Conservation (phyloP, 2,329 filamentous ascomycete species). For the Xylaria sp. region DNA sequence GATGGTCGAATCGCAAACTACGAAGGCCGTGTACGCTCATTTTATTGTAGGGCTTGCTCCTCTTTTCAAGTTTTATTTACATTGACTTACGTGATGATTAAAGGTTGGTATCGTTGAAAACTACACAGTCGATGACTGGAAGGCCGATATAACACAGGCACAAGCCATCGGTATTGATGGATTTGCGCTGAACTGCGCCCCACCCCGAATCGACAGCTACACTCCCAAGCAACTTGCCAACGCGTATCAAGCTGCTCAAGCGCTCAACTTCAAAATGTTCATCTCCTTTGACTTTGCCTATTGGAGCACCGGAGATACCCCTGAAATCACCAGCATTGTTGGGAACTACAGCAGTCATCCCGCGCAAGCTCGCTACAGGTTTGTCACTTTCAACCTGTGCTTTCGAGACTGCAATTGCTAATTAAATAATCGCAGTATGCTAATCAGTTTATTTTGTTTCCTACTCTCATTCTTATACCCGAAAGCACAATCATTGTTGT, state of each 20-base stretch:
- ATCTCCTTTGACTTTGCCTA: slow-evolving; percentile 36
- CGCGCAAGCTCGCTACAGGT: slow-evolving; percentile 32
- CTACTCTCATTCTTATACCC: not conserved
- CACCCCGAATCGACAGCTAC: slow-evolving; percentile 22
- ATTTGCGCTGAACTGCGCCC: slow-evolving; percentile 31
- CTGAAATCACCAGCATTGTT: slow-evolving; percentile 21
- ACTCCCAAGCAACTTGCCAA: slow-evolving; percentile 34
- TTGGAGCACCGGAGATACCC: slow-evolving; percentile 28
- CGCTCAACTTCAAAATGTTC: slow-evolving; percentile 30
- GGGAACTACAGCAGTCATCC: slow-evolving; percentile 30
- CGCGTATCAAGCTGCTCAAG: slow-evolving; percentile 31
- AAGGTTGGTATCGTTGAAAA: slow-evolving; percentile 33
- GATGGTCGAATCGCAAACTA: slow-evolving; percentile 20
- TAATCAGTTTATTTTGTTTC: not conserved
- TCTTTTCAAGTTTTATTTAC: not conserved
- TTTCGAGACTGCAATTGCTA: not conserved
- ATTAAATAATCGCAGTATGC: not conserved
- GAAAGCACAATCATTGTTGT: not conserved
- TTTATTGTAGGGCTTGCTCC: slow-evolving; percentile 9
- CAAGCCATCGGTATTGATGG: slow-evolving; percentile 33
- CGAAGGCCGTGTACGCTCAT: slow-evolving; percentile 33
- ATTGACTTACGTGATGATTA: slow-evolving; percentile 4
- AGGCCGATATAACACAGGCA: slow-evolving; percentile 30
- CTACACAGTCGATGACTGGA: slow-evolving; percentile 35
- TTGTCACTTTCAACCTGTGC: not conserved